phyloP scores from a whole-genome alignment of 306 rosid species.

The Albizia julibrissin region DNA sequence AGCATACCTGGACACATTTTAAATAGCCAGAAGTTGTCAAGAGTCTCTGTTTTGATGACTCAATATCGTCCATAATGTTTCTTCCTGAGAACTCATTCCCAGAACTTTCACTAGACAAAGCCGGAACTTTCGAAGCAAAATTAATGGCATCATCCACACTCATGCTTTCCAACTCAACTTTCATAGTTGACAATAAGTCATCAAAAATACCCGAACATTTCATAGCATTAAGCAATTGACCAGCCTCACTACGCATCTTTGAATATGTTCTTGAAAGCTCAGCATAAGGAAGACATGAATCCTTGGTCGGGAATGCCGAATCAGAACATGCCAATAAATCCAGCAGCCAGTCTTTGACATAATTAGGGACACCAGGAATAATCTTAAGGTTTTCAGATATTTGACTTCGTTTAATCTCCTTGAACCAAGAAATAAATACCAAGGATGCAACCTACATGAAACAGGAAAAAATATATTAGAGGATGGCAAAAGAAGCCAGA shows the following conservation, averaged over 20 bases:
- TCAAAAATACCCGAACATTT: conserved; percentile 57
- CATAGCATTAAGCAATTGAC: conserved; percentile 65
- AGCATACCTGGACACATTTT: conserved; percentile 94
- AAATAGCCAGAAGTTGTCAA: conserved; percentile 90
- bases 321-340: conserved; percentile 81
- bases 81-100: conserved; percentile 53
- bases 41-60: conserved; percentile 85
- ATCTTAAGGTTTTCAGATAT: conserved; percentile 38
- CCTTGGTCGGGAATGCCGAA: conserved; percentile 89
- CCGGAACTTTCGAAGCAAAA: conserved; percentile 83
- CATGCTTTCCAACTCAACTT: conserved; percentile 68
- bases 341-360: conserved; percentile 69
- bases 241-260: conserved; percentile 90
- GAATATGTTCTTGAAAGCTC: conserved; percentile 94
- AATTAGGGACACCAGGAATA: conserved; percentile 41
- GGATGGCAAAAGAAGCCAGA: conserved; percentile 11
- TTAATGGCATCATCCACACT: conserved; percentile 80
- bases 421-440: conserved; percentile 93
- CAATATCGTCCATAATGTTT: conserved; percentile 64
- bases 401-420: conserved; percentile 54
- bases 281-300: conserved; percentile 73
- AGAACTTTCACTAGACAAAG: conserved; percentile 46
- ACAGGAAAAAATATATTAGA: conserved; percentile 3
- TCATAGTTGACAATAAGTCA: conserved; percentile 46
- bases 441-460: conserved; percentile 79